Evolutionary conservation across 2,329 filamentous ascomycete genomes (phyloP).

Genomic region (Paracoccidioides brasiliensis): DNA sequence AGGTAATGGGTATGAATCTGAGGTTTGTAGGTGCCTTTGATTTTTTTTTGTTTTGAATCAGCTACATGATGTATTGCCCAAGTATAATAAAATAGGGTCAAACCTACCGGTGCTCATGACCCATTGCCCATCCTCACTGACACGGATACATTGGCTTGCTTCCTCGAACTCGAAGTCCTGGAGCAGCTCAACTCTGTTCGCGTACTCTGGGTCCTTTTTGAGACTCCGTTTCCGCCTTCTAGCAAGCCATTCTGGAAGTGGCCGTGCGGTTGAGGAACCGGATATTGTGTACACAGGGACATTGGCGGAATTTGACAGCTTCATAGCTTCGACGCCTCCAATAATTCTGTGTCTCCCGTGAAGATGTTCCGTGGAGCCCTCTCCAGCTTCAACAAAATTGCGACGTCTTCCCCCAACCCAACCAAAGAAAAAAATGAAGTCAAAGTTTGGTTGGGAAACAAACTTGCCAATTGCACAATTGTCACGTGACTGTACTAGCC

Average conservation of each 20-base stretch:
- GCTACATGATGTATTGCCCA: not conserved
- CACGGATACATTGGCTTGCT: constrained; percentile 76
- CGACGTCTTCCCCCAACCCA: not conserved
- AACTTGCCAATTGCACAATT: not conserved
- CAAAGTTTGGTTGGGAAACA: not conserved
- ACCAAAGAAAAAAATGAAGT: not conserved
- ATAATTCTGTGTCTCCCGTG: not conserved
- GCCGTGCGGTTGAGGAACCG: constrained; percentile 73
- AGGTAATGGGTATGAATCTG: constrained; percentile 96
- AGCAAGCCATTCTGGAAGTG: constrained; percentile 90
- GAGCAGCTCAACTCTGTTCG: constrained; percentile 83
- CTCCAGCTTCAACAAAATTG: not conserved
- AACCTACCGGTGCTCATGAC: constrained; percentile 75
- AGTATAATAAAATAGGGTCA: constrained; percentile 4
- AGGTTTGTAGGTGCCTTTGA: constrained; percentile 52
- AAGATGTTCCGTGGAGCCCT: not conserved
- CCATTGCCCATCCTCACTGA: constrained; percentile 95
- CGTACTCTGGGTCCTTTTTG: constrained; percentile 85
- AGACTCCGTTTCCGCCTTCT: constrained; percentile 78
- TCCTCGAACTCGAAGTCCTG: constrained; percentile 98
- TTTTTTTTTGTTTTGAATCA: not conserved
- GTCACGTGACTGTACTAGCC: not conserved
- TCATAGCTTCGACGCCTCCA: constrained; percentile 24
- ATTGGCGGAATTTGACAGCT: constrained; percentile 52
- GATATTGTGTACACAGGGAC: constrained; percentile 93